phyloP scores from a whole-genome alignment of 805 yeast genomes.

The Kodamaea kaohsiungensis region DNA sequence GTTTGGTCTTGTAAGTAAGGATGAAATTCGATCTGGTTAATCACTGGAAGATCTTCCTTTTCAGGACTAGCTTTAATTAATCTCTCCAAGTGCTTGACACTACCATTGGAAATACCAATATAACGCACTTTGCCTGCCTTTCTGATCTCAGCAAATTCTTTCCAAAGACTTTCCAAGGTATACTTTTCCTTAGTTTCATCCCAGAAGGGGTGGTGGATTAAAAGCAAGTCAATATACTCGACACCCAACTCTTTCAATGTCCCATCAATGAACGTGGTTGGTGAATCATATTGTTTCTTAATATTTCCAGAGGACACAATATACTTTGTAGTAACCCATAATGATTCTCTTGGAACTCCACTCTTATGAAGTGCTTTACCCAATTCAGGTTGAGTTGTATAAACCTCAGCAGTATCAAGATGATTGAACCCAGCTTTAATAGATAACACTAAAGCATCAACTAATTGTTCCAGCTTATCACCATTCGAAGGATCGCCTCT shows the following conservation, averaged over 20 bases:
- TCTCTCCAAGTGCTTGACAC: conserved; percentile 15
- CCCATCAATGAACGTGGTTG: conserved; percentile 45
- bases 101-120: conserved; percentile 22
- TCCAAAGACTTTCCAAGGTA: conserved; percentile 18
- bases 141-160: conserved; percentile 19
- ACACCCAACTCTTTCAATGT: conserved; percentile 47
- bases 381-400: conserved; percentile 22
- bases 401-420: conserved; percentile 24
- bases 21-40: conserved; percentile 26
- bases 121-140: conserved; percentile 21
- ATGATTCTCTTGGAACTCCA: conserved; percentile 18
- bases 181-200: conserved; percentile 19
- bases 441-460: conserved; percentile 15
- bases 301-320: conserved; percentile 33
- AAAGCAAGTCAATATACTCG: conserved; percentile 58
- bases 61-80: conserved; percentile 8
- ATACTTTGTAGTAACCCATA: conserved; percentile 26
- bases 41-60: conserved; percentile 33
- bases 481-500: conserved; percentile 23
- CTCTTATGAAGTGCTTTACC: conserved; percentile 16
- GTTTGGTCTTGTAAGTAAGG: conserved; percentile 24
- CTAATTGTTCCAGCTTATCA: conserved; percentile 16
- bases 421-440: conserved; percentile 20
- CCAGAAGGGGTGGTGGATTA: conserved; percentile 63
- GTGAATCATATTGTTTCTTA: conserved; percentile 36